Conservation (phyloP, 768 basidiomycete species). For the Mycena albidolilacea region DNA sequence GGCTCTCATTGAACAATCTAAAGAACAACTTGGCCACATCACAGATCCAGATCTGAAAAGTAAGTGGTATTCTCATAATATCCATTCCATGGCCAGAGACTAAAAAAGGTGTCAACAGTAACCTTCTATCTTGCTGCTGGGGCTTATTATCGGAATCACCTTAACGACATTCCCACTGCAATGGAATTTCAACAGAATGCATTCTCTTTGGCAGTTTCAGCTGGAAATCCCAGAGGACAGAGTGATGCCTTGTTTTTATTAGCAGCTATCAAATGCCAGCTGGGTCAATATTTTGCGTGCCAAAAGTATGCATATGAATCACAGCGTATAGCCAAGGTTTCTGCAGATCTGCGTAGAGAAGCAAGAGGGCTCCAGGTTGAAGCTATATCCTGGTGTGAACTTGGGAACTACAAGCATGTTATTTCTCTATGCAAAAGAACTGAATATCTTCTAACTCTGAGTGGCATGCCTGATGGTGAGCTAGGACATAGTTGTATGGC, state of each 20-base stretch:
- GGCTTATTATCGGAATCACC: neutral
- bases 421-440: neutral
- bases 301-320: neutral
- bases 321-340: neutral
- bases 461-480: neutral
- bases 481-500: neutral
- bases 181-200: neutral
- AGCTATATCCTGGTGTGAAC: neutral
- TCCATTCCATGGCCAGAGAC: neutral
- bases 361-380: neutral
- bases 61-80: neutral
- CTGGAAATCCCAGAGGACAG: neutral
- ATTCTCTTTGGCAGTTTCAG: neutral
- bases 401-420: neutral
- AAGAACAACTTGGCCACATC: too few species aligned
- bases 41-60: too few species aligned
- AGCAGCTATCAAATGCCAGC: neutral
- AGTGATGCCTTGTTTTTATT: neutral
- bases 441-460: neutral
- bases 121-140: neutral
- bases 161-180: neutral
- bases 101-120: too few species aligned
- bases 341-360: neutral
- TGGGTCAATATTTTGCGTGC: neutral
- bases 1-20: too few species aligned